phyloP scores from a whole-genome alignment of 2,329 filamentous ascomycete genomes.

The Pseudogymnoascus verrucosus region DNA sequence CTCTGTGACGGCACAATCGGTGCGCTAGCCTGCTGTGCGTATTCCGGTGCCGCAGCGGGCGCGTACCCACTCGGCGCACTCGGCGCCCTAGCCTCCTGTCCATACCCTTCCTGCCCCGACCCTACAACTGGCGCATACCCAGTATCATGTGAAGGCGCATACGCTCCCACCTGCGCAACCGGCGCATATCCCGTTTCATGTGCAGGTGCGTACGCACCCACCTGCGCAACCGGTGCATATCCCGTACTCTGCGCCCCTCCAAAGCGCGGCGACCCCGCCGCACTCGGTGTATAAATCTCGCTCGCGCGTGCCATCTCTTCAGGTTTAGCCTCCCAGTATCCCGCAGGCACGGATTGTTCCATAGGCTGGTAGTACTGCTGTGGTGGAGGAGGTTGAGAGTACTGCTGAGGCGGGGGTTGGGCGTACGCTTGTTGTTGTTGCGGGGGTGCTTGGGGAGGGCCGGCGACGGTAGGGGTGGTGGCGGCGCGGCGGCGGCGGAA shows the following conservation, averaged over 20 bases:
- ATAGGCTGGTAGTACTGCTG: background rate
- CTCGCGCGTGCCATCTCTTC: background rate
- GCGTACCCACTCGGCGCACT: background rate
- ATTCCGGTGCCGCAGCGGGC: background rate
- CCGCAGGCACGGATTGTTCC: background rate
- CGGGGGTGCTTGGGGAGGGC: background rate
- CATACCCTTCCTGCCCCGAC: background rate
- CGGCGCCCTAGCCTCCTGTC: background rate
- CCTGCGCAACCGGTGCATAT: background rate
- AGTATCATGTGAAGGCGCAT: background rate
- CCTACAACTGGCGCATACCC: background rate
- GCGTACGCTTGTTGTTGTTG: background rate
- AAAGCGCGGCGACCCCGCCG: background rate
- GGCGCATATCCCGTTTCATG: background rate
- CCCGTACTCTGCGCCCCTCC: background rate
- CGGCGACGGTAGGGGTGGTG: background rate
- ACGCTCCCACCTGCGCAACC: background rate
- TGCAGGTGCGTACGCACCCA: background rate
- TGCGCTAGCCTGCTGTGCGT: background rate
- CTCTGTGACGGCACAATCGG: background rate
- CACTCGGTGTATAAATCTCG: background rate
- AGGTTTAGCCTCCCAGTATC: background rate
- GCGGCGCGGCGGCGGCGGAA: slow-evolving; percentile 22
- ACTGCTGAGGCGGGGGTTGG: background rate
- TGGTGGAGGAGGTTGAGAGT: background rate